Evolutionary conservation across 2,329 filamentous ascomycete genomes (phyloP).

Genomic region (Nemania bipapillata): DNA sequence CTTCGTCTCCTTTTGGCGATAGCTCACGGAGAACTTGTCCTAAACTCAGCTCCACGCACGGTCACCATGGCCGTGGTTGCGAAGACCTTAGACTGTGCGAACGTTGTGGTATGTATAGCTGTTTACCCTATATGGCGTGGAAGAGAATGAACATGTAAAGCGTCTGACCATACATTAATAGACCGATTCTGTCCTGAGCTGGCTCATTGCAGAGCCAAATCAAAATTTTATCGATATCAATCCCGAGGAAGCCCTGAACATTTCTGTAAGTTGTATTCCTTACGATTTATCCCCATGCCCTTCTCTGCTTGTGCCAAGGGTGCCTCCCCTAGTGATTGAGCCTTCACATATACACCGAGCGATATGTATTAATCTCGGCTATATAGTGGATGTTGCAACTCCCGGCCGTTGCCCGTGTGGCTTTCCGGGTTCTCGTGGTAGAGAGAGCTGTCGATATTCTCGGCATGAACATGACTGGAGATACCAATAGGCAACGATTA

Average conservation of each 20-base stretch:
- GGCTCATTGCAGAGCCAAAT: conserved; percentile 68
- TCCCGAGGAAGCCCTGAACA: conserved; percentile 69
- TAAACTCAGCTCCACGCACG: conserved; percentile 73
- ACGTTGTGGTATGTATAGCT: conserved; percentile 54
- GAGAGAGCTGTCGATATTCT: conserved; percentile 59
- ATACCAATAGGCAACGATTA: neutral
- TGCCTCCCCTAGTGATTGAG: neutral
- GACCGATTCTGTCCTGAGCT: conserved; percentile 64
- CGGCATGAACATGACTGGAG: neutral
- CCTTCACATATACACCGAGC: neutral
- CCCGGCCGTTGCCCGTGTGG: conserved; percentile 56
- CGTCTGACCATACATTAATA: conserved; percentile 25
- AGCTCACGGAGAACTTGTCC: conserved; percentile 62
- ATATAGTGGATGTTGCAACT: conserved; percentile 56
- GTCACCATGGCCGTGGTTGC: conserved; percentile 74
- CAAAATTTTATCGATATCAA: conserved; percentile 70
- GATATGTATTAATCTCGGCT: neutral
- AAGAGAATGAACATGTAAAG: neutral
- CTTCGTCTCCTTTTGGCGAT: conserved; percentile 70
- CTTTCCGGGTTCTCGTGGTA: conserved; percentile 71
- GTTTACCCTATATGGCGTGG: neutral
- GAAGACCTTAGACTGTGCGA: conserved; percentile 65
- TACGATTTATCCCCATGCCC: neutral
- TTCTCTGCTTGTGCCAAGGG: neutral
- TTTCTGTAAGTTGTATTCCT: conserved; percentile 55